Evolutionary conservation across 495 filamentous ascomycete genomes (phyloP).

Genomic region (Geoglossum glabrum): DNA sequence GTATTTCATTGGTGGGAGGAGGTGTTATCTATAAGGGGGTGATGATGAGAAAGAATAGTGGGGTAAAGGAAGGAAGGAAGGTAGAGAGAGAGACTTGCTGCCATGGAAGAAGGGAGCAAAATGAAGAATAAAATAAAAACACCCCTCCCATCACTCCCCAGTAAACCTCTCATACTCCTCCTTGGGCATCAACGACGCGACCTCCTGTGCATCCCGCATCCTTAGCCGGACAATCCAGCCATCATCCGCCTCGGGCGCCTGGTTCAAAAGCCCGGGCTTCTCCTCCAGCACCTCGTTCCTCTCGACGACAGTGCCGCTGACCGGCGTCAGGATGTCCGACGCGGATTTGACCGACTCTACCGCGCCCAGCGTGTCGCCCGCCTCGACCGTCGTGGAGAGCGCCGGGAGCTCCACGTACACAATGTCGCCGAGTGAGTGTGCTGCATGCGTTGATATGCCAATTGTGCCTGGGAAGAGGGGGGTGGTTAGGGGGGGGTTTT

Average conservation of each 20-base stretch:
- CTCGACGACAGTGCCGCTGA: constrained; percentile 51
- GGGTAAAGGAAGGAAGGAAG: too few relatives aligned
- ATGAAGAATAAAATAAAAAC: not conserved
- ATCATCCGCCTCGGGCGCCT: constrained; percentile 51
- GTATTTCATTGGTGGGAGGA: too few relatives aligned
- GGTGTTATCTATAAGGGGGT: too few relatives aligned
- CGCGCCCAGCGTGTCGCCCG: constrained; percentile 69
- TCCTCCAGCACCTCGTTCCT: constrained; percentile 57
- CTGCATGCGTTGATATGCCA: constrained; percentile 82
- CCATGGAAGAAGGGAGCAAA: too few relatives aligned
- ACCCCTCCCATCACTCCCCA: constrained; percentile 10
- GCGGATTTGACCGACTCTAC: constrained; percentile 97
- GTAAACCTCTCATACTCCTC: constrained; percentile 55
- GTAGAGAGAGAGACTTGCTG: not conserved
- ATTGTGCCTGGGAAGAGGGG: too few relatives aligned
- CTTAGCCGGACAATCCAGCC: constrained; percentile 86
- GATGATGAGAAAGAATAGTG: too few relatives aligned
- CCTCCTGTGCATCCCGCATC: constrained; percentile 36
- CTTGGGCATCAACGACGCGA: constrained; percentile 52
- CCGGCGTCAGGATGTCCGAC: constrained; percentile 81
- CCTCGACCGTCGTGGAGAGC: constrained; percentile 35
- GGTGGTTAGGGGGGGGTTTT: too few relatives aligned
- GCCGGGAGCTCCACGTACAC: constrained; percentile 88
- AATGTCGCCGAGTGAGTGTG: constrained; percentile 79
- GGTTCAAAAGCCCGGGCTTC: constrained; percentile 70